Evolutionary conservation across 2,329 filamentous ascomycete genomes (phyloP), one percentile per base, ranked within the genome.

Genomic region (Mollisia scopiformis): DNA sequence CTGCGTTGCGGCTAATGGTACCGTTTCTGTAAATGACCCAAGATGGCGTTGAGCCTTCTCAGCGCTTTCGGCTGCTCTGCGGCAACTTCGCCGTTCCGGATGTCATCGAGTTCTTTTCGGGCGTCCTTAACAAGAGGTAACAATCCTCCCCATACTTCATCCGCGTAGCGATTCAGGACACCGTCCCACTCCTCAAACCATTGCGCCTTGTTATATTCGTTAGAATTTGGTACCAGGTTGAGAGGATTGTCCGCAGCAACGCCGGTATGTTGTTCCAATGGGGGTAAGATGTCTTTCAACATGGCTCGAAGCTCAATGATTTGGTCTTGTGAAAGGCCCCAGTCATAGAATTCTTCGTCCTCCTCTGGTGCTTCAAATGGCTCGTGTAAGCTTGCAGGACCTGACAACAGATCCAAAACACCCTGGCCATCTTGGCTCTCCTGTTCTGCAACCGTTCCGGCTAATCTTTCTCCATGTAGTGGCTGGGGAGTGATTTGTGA

Each of bases 81-180:
- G 10, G 30, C 11, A n/a, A 8, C 11, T 14, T 43, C 41, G n/a
- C 43, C 27, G 19, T 19, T 28, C 19, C 37, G 51, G 31, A 80
- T 71, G 27, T 77, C 71, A 51, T 82, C 75, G 21, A 90, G 73
- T 70, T 91, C 88, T 49, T 75, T 74, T 59, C 76, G 77, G 3
- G 88, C 88, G 62, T 84, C 80, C 53, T 79, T 75, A 10, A 87
- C 81, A 33, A 89, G 75, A 3, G 82, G 79, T 30, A 79, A 74
- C 21, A 90, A 72, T 59, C 84, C 85, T 21, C 88, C 88, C 88
- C 88, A 91, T 25, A 91, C 87, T 58, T 89, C 84, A 69, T 90
- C 86, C 0, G 80, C 81, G 66, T 89, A 88, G 33, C 78, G 75
- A 1, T 77, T 80, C 25, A 88, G 75, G 7, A 87, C 83, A 43